These are phyloP conservation scores for Protomyces lactucae-debilis DNA, from an alignment of 1,139 yeast species.

Conservation along the genomic window DNA sequence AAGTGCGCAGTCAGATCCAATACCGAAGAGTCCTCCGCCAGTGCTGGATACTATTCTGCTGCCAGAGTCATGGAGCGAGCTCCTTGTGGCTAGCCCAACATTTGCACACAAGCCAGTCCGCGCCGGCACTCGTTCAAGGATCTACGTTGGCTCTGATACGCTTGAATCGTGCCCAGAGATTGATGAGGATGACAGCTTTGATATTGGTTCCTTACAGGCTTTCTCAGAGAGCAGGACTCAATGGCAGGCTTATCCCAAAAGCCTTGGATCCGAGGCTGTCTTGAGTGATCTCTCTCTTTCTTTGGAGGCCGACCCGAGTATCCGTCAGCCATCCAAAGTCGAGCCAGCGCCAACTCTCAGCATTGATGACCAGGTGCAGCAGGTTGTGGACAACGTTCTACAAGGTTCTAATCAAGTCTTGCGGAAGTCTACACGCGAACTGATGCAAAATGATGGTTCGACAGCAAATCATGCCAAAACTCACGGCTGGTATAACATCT, in stretches of 20 bases:
- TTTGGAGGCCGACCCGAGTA: not conserved
- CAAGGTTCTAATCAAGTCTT: not conserved
- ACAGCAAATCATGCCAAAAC: not conserved
- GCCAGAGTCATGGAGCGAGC: not conserved
- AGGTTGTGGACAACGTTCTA: not conserved
- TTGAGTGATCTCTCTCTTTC: not conserved
- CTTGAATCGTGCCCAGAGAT: not conserved
- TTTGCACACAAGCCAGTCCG: not conserved
- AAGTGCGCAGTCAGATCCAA: not conserved
- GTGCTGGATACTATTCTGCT: not conserved
- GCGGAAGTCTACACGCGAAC: not conserved
- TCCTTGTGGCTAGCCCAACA: not conserved
- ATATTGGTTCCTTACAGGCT: not conserved
- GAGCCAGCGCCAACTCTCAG: not conserved
- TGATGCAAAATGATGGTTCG: not conserved
- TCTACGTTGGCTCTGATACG: not conserved
- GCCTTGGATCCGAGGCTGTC: not conserved
- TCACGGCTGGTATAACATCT: not conserved
- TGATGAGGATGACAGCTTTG: not conserved
- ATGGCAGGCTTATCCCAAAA: not conserved
- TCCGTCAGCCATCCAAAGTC: not conserved
- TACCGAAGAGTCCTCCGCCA: not conserved
- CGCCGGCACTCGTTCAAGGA: not conserved
- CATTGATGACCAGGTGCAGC: not conserved
- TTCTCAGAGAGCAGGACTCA: not conserved